A percentile compares a stretch with the other conserved stretches of the same genome.
Conservation (phyloP, 2,329 filamentous ascomycete genomes). For the Penicillium sp. region DNA sequence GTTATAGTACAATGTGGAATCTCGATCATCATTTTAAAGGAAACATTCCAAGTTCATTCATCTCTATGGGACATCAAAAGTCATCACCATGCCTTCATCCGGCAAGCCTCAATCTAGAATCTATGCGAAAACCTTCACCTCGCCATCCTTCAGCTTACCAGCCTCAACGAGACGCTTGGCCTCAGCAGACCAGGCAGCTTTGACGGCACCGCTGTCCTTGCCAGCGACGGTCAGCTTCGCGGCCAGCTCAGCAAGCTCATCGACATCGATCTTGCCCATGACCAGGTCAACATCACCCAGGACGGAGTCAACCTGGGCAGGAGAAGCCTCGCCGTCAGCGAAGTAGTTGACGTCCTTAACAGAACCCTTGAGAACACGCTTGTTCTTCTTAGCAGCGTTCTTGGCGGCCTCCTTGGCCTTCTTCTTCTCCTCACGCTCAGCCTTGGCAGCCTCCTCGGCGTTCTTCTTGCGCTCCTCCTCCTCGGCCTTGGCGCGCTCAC, state of each 20-base stretch:
- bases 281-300: conserved; percentile 83
- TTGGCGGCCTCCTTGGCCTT: conserved; percentile 99
- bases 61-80: conserved; percentile 3
- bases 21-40: not conserved
- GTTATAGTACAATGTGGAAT: too few relatives aligned
- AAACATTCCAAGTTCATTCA: conserved; percentile 1
- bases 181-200: conserved; percentile 77
- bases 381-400: conserved; percentile 99
- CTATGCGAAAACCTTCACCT: conserved; percentile 62
- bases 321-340: conserved; percentile 68
- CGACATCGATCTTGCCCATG: conserved; percentile 83
- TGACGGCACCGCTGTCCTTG: conserved; percentile 82
- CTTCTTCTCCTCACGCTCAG: conserved; percentile 78
- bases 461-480: conserved; percentile 79
- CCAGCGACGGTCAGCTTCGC: conserved; percentile 74
- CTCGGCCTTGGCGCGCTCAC: conserved; percentile 77
- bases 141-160: conserved; percentile 84
- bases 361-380: conserved; percentile 89
- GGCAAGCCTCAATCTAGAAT: conserved; percentile 7
- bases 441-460: conserved; percentile 84
- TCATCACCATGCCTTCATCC: conserved; percentile 11
- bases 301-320: conserved; percentile 77
- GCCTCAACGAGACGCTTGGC: conserved; percentile 74
- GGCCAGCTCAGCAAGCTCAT: conserved; percentile 84
- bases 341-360: conserved; percentile 99